Percentiles rank a stretch among this genome's conserved stretches.
These are phyloP conservation scores for Mucor saturninus DNA, from an alignment of 371 early-diverging fungal genomes.

Conservation along the genomic window DNA sequence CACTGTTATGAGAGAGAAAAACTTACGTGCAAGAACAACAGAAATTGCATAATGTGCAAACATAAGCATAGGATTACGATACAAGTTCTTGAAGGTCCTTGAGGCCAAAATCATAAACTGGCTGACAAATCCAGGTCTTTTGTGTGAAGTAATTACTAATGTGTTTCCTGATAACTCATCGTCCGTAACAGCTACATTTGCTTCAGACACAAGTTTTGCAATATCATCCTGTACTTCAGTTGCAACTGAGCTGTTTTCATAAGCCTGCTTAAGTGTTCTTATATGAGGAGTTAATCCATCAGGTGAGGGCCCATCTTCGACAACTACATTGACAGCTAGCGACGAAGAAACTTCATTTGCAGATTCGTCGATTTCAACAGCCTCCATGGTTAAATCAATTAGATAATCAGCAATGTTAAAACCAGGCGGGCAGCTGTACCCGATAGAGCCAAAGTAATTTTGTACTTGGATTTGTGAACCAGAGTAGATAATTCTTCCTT, in stretches of 20 bases:
- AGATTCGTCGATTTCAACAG: conserved; percentile 49
- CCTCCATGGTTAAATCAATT: conserved; percentile 76
- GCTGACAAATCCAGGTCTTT: conserved; percentile 67
- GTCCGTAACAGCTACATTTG: conserved; percentile 19
- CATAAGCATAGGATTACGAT: conserved; percentile 87
- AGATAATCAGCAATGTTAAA: conserved; percentile 94
- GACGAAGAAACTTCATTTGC: conserved; percentile 47
- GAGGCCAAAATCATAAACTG: conserved; percentile 76
- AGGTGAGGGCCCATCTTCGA: conserved; percentile 29
- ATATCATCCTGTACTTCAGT: conserved; percentile 49
- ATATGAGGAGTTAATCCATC: conserved; percentile 53
- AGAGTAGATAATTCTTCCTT: conserved; percentile 83
- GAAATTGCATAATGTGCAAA: conserved; percentile 82
- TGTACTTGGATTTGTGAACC: conserved; percentile 63
- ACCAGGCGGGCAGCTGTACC: conserved; percentile 84
- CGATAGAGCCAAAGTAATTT: conserved; percentile 68
- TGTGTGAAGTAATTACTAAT: conserved; percentile 37
- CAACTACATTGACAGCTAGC: conserved; percentile 20
- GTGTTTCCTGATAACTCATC: conserved; percentile 4
- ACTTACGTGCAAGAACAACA: conserved; percentile 70
- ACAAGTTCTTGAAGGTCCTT: conserved; percentile 86
- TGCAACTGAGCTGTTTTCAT: conserved; percentile 49
- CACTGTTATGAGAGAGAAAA: background rate
- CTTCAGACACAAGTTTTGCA: conserved; percentile 32
- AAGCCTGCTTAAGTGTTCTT: conserved; percentile 46